Percentiles rank a stretch among this genome's conserved stretches.
phyloP scores from a whole-genome alignment of 208 protist genomes.

The Leptomonas pyrrhocoris region DNA sequence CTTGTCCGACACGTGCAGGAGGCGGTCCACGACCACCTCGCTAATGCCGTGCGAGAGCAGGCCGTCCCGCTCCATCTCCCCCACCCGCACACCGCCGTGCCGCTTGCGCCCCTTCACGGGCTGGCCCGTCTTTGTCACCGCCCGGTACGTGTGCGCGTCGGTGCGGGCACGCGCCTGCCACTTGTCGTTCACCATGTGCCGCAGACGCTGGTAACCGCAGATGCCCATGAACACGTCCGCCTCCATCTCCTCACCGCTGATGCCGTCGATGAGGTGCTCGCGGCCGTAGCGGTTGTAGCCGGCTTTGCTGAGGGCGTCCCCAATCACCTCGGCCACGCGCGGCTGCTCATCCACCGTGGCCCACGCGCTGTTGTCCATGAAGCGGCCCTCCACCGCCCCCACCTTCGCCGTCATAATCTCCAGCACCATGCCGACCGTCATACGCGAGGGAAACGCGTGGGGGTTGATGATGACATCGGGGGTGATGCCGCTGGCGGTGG shows the following conservation, averaged over 20 bases:
- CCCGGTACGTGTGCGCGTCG: conserved; percentile 88
- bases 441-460: conserved; percentile 99
- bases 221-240: conserved; percentile 98
- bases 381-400: conserved; percentile 94
- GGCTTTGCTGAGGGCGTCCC: conserved; percentile 93
- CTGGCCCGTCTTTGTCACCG: conserved; percentile 96
- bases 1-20: conserved; percentile 95
- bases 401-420: conserved; percentile 98
- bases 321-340: conserved; percentile 91
- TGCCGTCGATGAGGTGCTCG: conserved; percentile 95
- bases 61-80: conserved; percentile 99
- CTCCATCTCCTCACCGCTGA: conserved; percentile 95
- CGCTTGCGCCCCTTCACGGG: conserved; percentile 98
- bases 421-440: conserved; percentile 99
- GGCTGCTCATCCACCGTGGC: conserved; percentile 65
- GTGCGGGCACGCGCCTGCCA: conserved; percentile 97
- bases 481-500: conserved; percentile 93
- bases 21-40: conserved; percentile 98
- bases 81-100: conserved; percentile 99
- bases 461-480: conserved; percentile 99
- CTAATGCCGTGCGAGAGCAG: conserved; percentile 98
- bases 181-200: conserved; percentile 99
- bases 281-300: conserved; percentile 98
- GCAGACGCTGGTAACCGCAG: conserved; percentile 99
- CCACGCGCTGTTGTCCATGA: conserved; percentile 97